phyloP scores from a whole-genome alignment of 2,329 filamentous ascomycete genomes.

The Calonectria crousiana region DNA sequence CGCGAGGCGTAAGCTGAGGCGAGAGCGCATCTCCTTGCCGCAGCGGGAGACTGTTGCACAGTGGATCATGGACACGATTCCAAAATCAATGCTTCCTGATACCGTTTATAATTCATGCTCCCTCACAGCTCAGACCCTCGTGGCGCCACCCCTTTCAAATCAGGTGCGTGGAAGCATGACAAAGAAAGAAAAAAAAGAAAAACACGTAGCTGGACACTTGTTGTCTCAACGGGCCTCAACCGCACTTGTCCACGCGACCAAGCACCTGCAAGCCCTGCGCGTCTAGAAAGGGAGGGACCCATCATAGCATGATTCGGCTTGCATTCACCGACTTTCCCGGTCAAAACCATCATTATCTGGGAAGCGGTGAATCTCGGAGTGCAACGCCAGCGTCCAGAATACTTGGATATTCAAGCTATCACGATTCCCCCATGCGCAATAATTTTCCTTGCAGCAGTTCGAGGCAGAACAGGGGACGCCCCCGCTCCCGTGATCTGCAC shows the following conservation, averaged over 20 bases:
- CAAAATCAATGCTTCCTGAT: background rate
- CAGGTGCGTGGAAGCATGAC: background rate
- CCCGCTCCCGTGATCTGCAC: constrained; percentile 37
- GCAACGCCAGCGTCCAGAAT: constrained; percentile 10
- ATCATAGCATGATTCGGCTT: constrained; percentile 26
- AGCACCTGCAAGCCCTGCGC: constrained; percentile 25
- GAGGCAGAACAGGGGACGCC: constrained; percentile 38
- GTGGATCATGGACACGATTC: background rate
- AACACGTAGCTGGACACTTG: constrained; percentile 1
- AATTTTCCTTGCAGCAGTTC: constrained; percentile 34
- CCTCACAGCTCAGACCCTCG: background rate
- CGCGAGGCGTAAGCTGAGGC: constrained; percentile 4
- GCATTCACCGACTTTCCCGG: constrained; percentile 38
- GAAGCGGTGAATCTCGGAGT: constrained; percentile 32
- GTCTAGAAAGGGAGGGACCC: constrained; percentile 25
- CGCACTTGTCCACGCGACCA: constrained; percentile 25
- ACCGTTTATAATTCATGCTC: background rate
- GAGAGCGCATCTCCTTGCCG: background rate
- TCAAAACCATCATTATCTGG: constrained; percentile 10
- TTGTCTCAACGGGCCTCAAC: constrained; percentile 10
- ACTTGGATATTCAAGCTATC: background rate
- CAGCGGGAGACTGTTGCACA: background rate
- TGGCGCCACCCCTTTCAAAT: background rate
- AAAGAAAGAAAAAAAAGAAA: background rate
- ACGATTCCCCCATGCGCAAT: constrained; percentile 14